Evolutionary conservation across 139 green algal species (phyloP).

Genomic region (Deuterostichococcus epilithicus): DNA sequence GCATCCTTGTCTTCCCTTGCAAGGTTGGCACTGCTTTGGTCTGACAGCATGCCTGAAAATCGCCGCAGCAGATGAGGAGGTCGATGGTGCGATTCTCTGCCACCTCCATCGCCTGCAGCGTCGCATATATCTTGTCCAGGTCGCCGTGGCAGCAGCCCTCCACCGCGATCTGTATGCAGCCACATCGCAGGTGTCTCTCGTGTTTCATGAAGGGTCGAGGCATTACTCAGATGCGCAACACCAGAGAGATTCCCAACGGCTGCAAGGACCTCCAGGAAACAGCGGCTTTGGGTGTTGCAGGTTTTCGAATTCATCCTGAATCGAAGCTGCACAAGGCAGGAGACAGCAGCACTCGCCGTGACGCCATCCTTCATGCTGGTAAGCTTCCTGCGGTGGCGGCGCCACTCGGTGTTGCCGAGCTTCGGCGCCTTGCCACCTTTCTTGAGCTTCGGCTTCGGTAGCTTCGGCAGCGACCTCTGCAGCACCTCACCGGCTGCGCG

Average conservation of each 20-base stretch:
- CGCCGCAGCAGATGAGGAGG: conserved; percentile 95
- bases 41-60: conserved; percentile 75
- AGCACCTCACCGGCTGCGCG: no score
- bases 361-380: not conserved
- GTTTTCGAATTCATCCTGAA: no score
- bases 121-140: conserved; percentile 90
- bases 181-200: no score
- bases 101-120: conserved; percentile 65
- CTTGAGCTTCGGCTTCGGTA: no score
- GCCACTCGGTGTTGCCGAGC: not conserved
- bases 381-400: not conserved
- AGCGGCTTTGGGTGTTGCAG: no score
- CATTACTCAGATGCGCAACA: no score
- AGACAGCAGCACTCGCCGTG: not conserved
- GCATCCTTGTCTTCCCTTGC: not conserved
- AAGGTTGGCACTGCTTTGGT: not conserved
- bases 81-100: conserved; percentile 72
- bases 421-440: not conserved
- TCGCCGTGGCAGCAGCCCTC: conserved; percentile 92
- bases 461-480: not conserved
- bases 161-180: conserved; percentile 68
- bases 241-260: no score
- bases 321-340: no score
- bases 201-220: no score
- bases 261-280: no score